These are phyloP conservation scores for Pelargonium citronellum DNA, from an alignment of 441 rosid genomes.

Conservation along the genomic window DNA sequence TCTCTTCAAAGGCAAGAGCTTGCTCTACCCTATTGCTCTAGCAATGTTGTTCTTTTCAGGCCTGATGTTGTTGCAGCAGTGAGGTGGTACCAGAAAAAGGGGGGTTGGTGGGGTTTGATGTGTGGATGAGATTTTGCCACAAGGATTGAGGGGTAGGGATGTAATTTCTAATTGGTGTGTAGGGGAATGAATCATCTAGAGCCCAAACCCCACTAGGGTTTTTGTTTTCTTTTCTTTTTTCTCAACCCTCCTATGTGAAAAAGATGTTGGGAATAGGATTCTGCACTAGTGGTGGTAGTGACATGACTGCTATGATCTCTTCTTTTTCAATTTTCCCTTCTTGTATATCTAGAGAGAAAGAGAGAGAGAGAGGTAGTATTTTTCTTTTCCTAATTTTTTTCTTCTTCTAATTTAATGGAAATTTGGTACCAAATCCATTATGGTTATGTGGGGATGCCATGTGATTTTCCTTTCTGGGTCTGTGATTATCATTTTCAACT, in stretches of 20 bases:
- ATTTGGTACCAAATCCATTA: conserved; percentile 6
- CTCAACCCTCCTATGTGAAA: conserved; percentile 12
- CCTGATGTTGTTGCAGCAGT: conserved; percentile 30
- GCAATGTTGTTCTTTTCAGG: conserved; percentile 21
- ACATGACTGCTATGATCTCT: too few relatives aligned
- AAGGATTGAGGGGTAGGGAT: conserved; percentile 20
- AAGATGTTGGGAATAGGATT: conserved; percentile 35
- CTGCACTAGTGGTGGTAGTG: conserved; percentile 19
- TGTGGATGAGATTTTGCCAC: conserved; percentile 40
- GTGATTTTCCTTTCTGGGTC: not conserved
- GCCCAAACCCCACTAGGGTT: conserved; percentile 31
- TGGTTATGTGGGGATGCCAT: not conserved
- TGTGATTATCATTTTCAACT: too few relatives aligned
- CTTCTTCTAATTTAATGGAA: conserved; percentile 17
- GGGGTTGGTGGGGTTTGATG: conserved; percentile 14
- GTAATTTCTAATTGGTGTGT: conserved; percentile 18
- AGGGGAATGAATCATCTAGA: conserved; percentile 16
- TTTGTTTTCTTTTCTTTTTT: conserved; percentile 11
- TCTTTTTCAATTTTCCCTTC: conserved; percentile 2
- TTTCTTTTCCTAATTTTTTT: not conserved
- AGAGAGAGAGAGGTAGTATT: conserved; percentile 14
- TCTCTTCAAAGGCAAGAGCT: conserved; percentile 14
- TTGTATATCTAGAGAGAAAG: conserved; percentile 39
- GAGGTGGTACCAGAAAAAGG: not conserved
- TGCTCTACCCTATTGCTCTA: conserved; percentile 23